Evolutionary conservation across 768 basidiomycete genomes (phyloP), one percentile per base, ranked within the genome.

Genomic region (Auricularia sp.): DNA sequence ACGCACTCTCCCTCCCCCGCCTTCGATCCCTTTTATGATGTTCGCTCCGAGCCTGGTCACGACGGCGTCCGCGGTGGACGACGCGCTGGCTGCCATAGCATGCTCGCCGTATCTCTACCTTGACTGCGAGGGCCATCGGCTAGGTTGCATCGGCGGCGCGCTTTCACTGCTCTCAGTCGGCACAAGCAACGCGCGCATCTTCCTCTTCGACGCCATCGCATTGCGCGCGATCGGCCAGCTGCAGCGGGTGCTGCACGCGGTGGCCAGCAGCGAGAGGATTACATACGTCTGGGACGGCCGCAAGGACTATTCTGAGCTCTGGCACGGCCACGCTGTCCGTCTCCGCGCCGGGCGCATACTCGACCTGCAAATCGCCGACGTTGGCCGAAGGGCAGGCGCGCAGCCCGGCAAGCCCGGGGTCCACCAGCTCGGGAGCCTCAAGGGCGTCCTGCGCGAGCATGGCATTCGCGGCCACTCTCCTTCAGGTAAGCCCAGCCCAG

Each of bases 281-380:
- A 80, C 79, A 67, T 66, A 79, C 64, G 75, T 77, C 66, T 80
- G 76, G 75, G 79, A 80, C 67, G 78, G 77, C 12, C 72, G 78
- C 2, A 74, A 74, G 68, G 79, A 80, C 67, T 78, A 70, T 68
- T 68, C 74, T 35, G 78, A 79, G 66, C 69, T 80, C 3, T 66
- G 23, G 7, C 62, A 70, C 21, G 60, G 66, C 0, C 75, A 75
- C 42, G 71, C 71, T 2, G 68, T 77, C 23, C 29, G 58, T 0
- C 67, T 80, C 21, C 66, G 69, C 7, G 71, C 39, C 39, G 39
- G 39, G 39, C 39, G 72, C 18, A 71, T 80, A 6, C 64, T 80
- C 12, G 79, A 80, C 66, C 72, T 80, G 23, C 78, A 79, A 64
- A 71, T 80, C 21, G 79, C 72, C 2, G 79, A 79, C 65, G 71